A percentile compares a stretch with the other conserved stretches of the same genome.
phyloP scores from a whole-genome alignment of 2,329 filamentous ascomycete species.

The Chlorencoelia australis region DNA sequence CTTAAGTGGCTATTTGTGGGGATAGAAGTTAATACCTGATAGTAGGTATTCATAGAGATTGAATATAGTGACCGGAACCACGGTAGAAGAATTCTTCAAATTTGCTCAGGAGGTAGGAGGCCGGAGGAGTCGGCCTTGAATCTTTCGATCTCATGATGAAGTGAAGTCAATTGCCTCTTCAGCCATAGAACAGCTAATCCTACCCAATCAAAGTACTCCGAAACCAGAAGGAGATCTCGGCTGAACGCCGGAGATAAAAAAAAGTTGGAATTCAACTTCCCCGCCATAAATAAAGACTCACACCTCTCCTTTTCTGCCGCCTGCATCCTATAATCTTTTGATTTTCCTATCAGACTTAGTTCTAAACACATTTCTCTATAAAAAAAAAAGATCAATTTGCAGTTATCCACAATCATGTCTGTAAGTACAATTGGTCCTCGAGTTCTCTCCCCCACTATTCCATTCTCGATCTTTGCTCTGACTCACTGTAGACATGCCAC shows the following conservation, averaged over 20 bases:
- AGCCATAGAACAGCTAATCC: too few species aligned
- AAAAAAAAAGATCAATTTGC: background rate
- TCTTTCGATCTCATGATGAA: too few species aligned
- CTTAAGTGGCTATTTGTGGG: background rate
- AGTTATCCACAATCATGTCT: conserved; percentile 13
- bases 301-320: too few species aligned
- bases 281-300: background rate
- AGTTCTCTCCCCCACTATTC: too few species aligned
- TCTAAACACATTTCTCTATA: background rate
- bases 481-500: conserved; percentile 47
- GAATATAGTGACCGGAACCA: too few species aligned
- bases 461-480: conserved; percentile 7
- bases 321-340: background rate
- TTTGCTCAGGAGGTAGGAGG: too few species aligned
- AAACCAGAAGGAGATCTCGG: conserved; percentile 1
- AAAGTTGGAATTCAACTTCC: background rate
- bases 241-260: background rate
- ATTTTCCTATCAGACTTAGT: background rate
- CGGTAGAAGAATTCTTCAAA: too few species aligned
- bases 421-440: conserved; percentile 13
- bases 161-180: too few species aligned
- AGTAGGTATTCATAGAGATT: conserved; percentile 3
- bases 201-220: too few species aligned
- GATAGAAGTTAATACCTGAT: conserved; percentile 1
- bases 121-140: too few species aligned